Conservation (phyloP, 2,329 filamentous ascomycete genomes). For the Alternaria hordeiaustralica region DNA sequence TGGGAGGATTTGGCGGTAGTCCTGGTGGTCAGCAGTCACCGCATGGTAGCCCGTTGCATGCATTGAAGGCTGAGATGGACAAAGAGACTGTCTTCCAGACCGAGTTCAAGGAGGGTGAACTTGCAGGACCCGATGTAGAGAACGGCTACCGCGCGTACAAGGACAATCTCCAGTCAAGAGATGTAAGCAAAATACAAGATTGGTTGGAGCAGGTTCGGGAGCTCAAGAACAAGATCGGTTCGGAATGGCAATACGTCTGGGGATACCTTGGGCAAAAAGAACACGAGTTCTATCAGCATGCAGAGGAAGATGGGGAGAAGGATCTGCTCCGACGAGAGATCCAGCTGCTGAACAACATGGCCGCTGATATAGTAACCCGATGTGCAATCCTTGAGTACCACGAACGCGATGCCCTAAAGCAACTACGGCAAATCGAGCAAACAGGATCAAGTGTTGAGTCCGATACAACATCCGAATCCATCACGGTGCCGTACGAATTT, state of each 20-base stretch:
- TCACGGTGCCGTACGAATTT: neutral
- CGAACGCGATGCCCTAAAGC: conserved; percentile 23
- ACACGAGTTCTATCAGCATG: conserved; percentile 19
- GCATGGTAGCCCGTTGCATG: neutral
- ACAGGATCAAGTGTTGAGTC: neutral
- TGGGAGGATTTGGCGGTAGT: neutral
- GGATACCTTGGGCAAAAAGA: conserved; percentile 21
- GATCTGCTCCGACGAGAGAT: conserved; percentile 20
- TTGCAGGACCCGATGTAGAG: conserved; percentile 24
- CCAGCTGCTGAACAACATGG: conserved; percentile 25
- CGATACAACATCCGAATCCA: neutral
- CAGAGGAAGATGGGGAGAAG: conserved; percentile 18
- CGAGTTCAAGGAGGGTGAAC: conserved; percentile 20
- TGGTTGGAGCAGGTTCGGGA: conserved; percentile 21
- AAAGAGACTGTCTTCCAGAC: conserved; percentile 17
- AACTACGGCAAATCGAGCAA: conserved; percentile 16
- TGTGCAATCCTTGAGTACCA: conserved; percentile 21
- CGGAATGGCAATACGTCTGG: conserved; percentile 26
- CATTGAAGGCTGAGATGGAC: neutral
- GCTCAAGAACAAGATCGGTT: conserved; percentile 7
- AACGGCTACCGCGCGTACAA: conserved; percentile 20
- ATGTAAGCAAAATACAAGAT: conserved; percentile 16
- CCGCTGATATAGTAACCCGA: conserved; percentile 3
- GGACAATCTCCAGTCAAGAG: conserved; percentile 11
- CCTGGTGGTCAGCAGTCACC: neutral